Conservation (phyloP, 805 yeast species). For the Cyberlindnera suaveolens region DNA sequence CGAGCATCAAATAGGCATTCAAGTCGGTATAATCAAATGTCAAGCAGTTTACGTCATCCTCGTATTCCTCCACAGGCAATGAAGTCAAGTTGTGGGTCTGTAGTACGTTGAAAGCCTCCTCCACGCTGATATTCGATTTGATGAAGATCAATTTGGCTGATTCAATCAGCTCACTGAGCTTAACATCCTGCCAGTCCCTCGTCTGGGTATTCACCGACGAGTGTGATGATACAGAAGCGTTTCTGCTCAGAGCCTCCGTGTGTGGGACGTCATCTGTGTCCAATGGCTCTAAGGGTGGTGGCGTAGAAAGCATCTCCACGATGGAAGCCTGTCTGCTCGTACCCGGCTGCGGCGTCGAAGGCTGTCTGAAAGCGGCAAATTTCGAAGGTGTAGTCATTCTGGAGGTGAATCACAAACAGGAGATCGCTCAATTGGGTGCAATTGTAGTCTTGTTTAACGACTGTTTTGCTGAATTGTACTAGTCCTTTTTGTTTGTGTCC, state of each 20-base stretch:
- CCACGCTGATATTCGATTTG: slow-evolving; percentile 65
- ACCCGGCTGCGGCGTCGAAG: background rate
- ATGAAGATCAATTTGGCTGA: slow-evolving; percentile 69
- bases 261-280: background rate
- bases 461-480: too few species aligned
- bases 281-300: slow-evolving; percentile 50
- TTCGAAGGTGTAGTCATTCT: slow-evolving; percentile 23
- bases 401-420: background rate
- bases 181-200: slow-evolving; percentile 75
- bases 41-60: slow-evolving; percentile 59
- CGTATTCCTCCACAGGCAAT: slow-evolving; percentile 63
- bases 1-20: slow-evolving; percentile 77
- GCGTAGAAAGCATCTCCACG: slow-evolving; percentile 69
- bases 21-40: slow-evolving; percentile 91
- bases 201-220: slow-evolving; percentile 46
- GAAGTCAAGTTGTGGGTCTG: slow-evolving; percentile 72
- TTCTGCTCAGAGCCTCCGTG: slow-evolving; percentile 16
- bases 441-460: too few species aligned
- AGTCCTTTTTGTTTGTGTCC: too few species aligned
- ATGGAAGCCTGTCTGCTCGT: slow-evolving; percentile 53
- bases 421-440: too few species aligned
- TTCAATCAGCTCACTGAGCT: slow-evolving; percentile 69
- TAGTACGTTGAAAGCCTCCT: slow-evolving; percentile 80
- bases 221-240: slow-evolving; percentile 25
- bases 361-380: slow-evolving; percentile 18